Conservation (phyloP, 73 alveolate genomes). For the Stentor coeruleus region DNA sequence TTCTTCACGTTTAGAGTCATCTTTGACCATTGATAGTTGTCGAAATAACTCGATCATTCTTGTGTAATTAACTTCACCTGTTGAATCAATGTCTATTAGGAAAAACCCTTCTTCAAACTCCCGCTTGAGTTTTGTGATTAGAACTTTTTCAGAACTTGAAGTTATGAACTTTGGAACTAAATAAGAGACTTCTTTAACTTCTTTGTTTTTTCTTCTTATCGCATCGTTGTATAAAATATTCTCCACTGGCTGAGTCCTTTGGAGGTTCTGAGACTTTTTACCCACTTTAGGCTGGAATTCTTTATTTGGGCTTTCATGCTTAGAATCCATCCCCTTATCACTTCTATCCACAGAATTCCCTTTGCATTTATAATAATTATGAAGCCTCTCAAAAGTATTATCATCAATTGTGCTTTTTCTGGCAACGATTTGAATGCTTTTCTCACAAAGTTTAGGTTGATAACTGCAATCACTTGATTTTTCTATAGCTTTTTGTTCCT, state of each 20-base stretch:
- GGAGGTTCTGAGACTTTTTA: neutral
- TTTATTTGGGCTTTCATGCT: neutral
- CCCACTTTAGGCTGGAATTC: conserved; percentile 1
- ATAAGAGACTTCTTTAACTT: neutral
- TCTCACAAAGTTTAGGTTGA: conserved; percentile 10
- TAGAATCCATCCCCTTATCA: neutral
- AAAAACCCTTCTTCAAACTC: neutral
- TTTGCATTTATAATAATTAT: neutral
- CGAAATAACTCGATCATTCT: neutral
- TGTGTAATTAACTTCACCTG: neutral
- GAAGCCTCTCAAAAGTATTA: neutral
- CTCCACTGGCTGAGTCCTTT: conserved; percentile 15
- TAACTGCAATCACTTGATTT: neutral
- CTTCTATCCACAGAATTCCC: neutral
- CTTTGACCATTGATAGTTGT: neutral
- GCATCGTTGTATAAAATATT: neutral
- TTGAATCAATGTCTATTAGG: neutral
- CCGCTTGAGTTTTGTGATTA: neutral
- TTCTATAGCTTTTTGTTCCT: neutral
- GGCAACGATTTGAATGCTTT: conserved; percentile 2
- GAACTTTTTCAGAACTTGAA: neutral
- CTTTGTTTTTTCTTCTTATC: neutral
- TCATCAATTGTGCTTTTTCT: neutral
- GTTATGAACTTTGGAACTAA: neutral
- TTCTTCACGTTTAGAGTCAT: neutral